Percentiles rank a stretch among this genome's conserved stretches.
Conservation (phyloP, 2,329 filamentous ascomycete species). For the Cordyceps militaris region DNA sequence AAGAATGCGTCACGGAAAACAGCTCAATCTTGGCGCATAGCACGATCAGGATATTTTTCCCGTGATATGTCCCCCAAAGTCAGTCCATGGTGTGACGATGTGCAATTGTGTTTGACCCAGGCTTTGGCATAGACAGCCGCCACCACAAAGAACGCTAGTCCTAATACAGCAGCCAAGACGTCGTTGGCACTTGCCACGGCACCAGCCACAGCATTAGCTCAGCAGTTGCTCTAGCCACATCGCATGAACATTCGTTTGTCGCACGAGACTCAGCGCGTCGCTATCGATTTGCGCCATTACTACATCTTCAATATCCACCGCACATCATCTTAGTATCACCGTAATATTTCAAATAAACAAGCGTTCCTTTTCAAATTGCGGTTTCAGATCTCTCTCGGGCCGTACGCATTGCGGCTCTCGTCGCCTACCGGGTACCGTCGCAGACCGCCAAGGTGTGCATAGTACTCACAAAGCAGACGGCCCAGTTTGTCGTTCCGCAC, state of each 20-base stretch:
- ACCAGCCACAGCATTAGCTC: neutral
- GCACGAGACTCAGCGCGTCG: neutral
- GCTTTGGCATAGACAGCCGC: neutral
- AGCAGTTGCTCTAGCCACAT: neutral
- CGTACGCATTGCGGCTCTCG: neutral
- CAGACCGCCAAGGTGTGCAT: neutral
- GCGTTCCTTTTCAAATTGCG: neutral
- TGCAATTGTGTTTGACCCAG: neutral
- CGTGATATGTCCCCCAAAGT: neutral
- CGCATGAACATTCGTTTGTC: neutral
- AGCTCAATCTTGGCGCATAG: neutral
- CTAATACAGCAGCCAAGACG: constrained; percentile 24
- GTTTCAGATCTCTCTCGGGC: constrained; percentile 6
- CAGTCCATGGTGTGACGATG: neutral
- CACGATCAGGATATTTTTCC: neutral
- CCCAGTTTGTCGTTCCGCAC: neutral
- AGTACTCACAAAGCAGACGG: neutral
- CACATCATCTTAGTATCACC: neutral
- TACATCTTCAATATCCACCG: neutral
- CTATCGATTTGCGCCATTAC: too few species aligned
- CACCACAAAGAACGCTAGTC: constrained; percentile 21
- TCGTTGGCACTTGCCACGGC: neutral
- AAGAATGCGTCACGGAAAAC: neutral
- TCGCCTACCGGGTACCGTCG: constrained; percentile 1
- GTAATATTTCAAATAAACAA: neutral